Evolutionary conservation across 2,329 filamentous ascomycete species (phyloP), one percentile per base, ranked within the genome.

Genomic region (Chrysoporthe deuterocubensis): DNA sequence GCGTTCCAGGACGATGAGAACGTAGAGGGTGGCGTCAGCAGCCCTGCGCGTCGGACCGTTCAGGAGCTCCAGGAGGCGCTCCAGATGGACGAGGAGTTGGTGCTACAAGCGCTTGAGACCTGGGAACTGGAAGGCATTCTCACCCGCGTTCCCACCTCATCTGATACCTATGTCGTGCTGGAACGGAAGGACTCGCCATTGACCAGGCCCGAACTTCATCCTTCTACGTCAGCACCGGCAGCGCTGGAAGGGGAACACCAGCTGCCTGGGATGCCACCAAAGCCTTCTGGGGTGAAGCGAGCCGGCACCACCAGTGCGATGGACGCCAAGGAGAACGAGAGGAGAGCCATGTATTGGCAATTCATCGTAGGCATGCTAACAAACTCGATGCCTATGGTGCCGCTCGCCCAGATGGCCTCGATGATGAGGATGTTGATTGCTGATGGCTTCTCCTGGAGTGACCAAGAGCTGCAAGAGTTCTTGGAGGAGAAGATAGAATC

Each of bases 281-380:
- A 1, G 70, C 73, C 9, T 65, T 70, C 8, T 69, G 72, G 34
- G 68, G 71, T 66, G 65, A 71, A 62, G 71, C 67, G 72, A 21
- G 66, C 72, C 1, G 72, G 69, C 50, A 70, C 69, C 44, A 80
- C 77, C 14, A 80, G 80, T 82, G 69, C 67, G 6, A 67, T 92
- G 43, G 85, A 91, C 32, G 84, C 88, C 71, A 90, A 92, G 76
- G 87, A 89, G 75, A 83, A 84, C 72, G 85, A 86, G 73, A 83
- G 83, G 68, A 82, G 84, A 44, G 79, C 81, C 56, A 86, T 97
- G 50, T 97, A 97, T 79, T 93, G 92, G 88, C 91, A 94, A 74
- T 98, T 97, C 77, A 94, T 99, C 68, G 84, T 94, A 67, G 93
- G 93, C 63, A 98, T 99, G 96, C 82, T 99, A 79, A 97, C 93